Percentiles rank a stretch among this genome's conserved stretches.
Conservation (phyloP, 768 basidiomycete genomes). For the Crassisporium funariophilum region DNA sequence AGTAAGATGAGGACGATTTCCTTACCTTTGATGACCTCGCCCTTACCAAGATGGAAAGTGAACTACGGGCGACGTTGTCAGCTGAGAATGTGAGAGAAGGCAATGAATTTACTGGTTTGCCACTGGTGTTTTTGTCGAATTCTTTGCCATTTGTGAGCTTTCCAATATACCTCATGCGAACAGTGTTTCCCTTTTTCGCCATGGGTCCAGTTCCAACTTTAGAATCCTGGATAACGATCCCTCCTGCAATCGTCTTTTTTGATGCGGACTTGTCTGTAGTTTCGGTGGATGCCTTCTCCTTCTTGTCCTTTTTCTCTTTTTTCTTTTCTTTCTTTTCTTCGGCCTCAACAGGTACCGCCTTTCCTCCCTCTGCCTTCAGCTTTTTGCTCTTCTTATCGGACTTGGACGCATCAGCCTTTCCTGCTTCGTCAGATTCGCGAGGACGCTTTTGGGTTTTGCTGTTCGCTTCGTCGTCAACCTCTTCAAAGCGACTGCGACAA, state of each 20-base stretch:
- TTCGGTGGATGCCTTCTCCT: slow-evolving; percentile 53
- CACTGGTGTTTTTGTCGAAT: slow-evolving; percentile 83
- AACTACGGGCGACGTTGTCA: slow-evolving; percentile 45
- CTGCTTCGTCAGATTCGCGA: slow-evolving; percentile 58
- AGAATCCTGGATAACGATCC: slow-evolving; percentile 75
- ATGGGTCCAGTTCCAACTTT: slow-evolving; percentile 82
- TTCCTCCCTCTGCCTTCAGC: slow-evolving; percentile 59
- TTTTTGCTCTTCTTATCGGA: slow-evolving; percentile 79
- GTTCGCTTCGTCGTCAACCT: slow-evolving; percentile 52
- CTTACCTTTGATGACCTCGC: slow-evolving; percentile 90
- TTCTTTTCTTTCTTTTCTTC: slow-evolving; percentile 31
- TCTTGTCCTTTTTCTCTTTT: slow-evolving; percentile 57
- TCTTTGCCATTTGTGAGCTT: slow-evolving; percentile 76
- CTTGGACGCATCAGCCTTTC: slow-evolving; percentile 42
- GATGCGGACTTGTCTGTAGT: slow-evolving; percentile 30
- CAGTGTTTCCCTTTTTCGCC: slow-evolving; percentile 83
- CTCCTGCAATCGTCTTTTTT: slow-evolving; percentile 61
- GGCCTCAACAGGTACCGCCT: slow-evolving; percentile 33
- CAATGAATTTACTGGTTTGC: slow-evolving; percentile 70
- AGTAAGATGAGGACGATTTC: not conserved
- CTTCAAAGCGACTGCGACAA: slow-evolving; percentile 83
- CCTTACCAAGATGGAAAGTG: slow-evolving; percentile 77
- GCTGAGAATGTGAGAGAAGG: not conserved
- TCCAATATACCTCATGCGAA: slow-evolving; percentile 92
- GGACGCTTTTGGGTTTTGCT: slow-evolving; percentile 65